Percentiles rank a stretch among this genome's conserved stretches.
Evolutionary conservation across 2,329 filamentous ascomycete species (phyloP).

Genomic region (Neofusicoccum kwambonambiense): DNA sequence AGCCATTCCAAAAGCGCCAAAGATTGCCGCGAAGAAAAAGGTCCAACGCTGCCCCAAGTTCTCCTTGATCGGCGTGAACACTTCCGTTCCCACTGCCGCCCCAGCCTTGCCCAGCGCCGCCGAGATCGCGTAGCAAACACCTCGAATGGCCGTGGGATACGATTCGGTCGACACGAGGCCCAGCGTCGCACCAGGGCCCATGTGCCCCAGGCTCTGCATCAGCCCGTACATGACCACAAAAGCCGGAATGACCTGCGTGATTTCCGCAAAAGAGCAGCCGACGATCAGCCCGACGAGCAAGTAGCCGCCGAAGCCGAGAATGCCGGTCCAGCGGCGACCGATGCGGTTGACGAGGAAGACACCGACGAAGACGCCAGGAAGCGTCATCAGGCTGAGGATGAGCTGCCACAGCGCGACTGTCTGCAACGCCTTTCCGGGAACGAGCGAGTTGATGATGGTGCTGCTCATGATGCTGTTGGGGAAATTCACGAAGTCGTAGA

Average conservation of each 20-base stretch:
- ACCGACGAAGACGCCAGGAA: constrained; percentile 53
- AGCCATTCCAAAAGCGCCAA: constrained; percentile 40
- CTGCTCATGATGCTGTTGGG: constrained; percentile 50
- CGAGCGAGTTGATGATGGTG: constrained; percentile 43
- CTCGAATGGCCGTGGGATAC: constrained; percentile 53
- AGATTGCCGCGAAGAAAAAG: constrained; percentile 53
- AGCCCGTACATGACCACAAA: constrained; percentile 55
- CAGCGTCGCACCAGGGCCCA: constrained; percentile 54
- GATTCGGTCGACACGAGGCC: constrained; percentile 52
- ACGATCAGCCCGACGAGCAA: constrained; percentile 54
- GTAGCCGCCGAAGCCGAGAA: constrained; percentile 50
- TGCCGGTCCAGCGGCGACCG: constrained; percentile 48
- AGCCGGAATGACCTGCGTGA: constrained; percentile 51
- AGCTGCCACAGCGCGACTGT: constrained; percentile 52
- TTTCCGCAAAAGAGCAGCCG: constrained; percentile 48
- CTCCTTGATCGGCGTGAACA: constrained; percentile 49
- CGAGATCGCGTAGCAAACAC: constrained; percentile 52
- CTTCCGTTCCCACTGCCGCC: constrained; percentile 53
- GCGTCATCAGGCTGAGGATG: constrained; percentile 44
- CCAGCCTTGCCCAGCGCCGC: constrained; percentile 54
- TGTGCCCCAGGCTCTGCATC: constrained; percentile 50
- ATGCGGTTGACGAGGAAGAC: constrained; percentile 36
- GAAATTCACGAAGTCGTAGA: constrained; percentile 49
- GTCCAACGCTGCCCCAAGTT: constrained; percentile 51
- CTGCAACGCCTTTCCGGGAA: constrained; percentile 39